phyloP scores from a whole-genome alignment of 257 asterid genomes.

The Nicotiana paniculata region DNA sequence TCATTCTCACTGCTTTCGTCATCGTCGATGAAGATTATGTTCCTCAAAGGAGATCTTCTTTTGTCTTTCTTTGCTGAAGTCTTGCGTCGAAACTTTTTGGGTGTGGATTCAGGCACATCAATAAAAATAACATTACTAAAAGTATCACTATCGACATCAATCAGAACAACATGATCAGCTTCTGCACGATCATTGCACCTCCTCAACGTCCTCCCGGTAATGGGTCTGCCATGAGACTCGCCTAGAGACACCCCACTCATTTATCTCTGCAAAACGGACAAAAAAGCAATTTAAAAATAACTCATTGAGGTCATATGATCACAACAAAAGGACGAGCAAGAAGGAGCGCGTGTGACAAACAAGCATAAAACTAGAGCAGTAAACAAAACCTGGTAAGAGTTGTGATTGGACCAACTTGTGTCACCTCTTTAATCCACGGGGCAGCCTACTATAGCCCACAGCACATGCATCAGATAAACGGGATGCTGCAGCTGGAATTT shows the following conservation, averaged over 20 bases:
- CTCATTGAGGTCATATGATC: background rate
- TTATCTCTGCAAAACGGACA: slow-evolving; percentile 22
- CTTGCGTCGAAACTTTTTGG: slow-evolving; percentile 28
- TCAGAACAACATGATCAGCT: slow-evolving; percentile 39
- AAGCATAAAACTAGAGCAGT: background rate
- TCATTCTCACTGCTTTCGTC: slow-evolving; percentile 40
- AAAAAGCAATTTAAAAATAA: background rate
- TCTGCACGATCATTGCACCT: slow-evolving; percentile 36
- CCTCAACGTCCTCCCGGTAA: slow-evolving; percentile 38
- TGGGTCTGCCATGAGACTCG: slow-evolving; percentile 34
- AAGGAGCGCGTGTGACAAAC: background rate
- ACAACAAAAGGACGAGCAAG: background rate
- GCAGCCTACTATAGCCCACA: background rate
- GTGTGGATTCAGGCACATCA: slow-evolving; percentile 52
- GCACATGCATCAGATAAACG: background rate
- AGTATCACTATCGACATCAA: slow-evolving; percentile 55
- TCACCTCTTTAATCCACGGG: background rate
- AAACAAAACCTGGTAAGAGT: background rate
- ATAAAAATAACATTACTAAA: slow-evolving; percentile 42
- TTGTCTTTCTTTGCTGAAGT: slow-evolving; percentile 16
- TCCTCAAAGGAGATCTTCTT: slow-evolving; percentile 14
- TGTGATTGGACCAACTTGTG: background rate
- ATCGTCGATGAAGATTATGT: slow-evolving; percentile 69
- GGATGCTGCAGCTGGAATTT: background rate
- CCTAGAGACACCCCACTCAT: slow-evolving; percentile 53